A percentile compares a stretch with the other conserved stretches of the same genome.
These are phyloP conservation scores for Trypanosoma avium DNA, from an alignment of 208 protist genomes.

Conservation along the genomic window DNA sequence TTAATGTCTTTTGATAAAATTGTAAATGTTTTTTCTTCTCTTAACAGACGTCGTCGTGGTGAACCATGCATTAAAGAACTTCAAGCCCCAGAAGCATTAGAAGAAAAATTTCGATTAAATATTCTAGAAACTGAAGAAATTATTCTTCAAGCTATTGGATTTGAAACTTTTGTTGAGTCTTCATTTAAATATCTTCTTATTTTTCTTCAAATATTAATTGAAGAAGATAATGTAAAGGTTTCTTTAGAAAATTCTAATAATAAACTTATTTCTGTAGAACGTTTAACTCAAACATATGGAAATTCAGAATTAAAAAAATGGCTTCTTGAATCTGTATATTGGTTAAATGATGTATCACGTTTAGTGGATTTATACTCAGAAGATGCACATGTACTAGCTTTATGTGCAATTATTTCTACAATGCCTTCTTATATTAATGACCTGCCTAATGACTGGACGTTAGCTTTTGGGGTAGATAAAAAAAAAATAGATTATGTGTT, in stretches of 20 bases:
- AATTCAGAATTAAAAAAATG: conserved; percentile 42
- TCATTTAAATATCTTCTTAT: conserved; percentile 78
- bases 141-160: conserved; percentile 73
- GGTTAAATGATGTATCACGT: conserved; percentile 77
- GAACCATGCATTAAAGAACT: conserved; percentile 32
- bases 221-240: conserved; percentile 18
- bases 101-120: conserved; percentile 71
- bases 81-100: conserved; percentile 26
- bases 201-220: conserved; percentile 62
- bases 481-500: conserved; percentile 9
- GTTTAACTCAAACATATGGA: conserved; percentile 10
- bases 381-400: conserved; percentile 45
- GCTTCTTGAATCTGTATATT: conserved; percentile 50
- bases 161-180: conserved; percentile 79
- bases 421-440: conserved; percentile 29
- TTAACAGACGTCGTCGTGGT: conserved; percentile 48
- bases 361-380: conserved; percentile 32
- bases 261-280: background rate
- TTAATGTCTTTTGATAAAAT: conserved; percentile 50
- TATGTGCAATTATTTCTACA: conserved; percentile 55
- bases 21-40: conserved; percentile 58
- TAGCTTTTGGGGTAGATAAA: conserved; percentile 46
- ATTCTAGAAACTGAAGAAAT: conserved; percentile 74
- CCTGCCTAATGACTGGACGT: conserved; percentile 51
- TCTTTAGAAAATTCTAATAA: background rate